Base-by-base conservation (phyloP, 257 asterid species). In the Petunia secreta region DNA sequence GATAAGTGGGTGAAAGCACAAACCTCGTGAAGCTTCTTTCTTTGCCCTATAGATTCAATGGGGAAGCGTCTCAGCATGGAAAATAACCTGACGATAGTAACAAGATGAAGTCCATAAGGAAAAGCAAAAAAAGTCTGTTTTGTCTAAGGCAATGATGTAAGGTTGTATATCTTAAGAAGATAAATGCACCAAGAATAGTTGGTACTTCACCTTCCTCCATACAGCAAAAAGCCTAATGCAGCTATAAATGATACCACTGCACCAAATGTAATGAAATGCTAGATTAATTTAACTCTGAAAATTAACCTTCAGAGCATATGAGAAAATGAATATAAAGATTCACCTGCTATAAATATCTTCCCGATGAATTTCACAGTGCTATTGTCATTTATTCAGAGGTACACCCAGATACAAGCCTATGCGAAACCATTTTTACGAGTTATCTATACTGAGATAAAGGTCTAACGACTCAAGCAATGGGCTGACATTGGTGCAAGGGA, bases 11-110 rank as follows among this genome's bases (percentile, higher is more conserved):
- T 67, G 39, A 34, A 44, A 9, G 58, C 13, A 9, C 58, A 44
- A 68, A 68, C 76, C 76, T 68, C 76, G 3, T 90, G 93, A 83
- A 94, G 97, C 82, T 94, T 92, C 92, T 94, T 94, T 85, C 98
- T 88, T 88, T 96, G 89, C 85, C 98, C 98, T 90, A 90, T 94
- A 76, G 98, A 92, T 91, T 94, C 98, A 75, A 94, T 92, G 16
- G 98, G 98, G 79, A 92, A 94, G 81, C 97, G 98, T 78, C 94
- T 88, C 68, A 94, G 87, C 98, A 91, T 94, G 90, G 82, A 82
- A 87, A 94, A 94, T 78, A 94, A 88, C 91, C 98, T 94, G 93
- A 80, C 50, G 40, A 25, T 69, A 13, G 74, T 46, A 7, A 80
- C 25, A 25, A 16, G 39, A 67, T 66, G 54, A 68, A 68, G 75